phyloP scores from a whole-genome alignment of 495 filamentous ascomycete species.

The Hyaloscypha finlandica region DNA sequence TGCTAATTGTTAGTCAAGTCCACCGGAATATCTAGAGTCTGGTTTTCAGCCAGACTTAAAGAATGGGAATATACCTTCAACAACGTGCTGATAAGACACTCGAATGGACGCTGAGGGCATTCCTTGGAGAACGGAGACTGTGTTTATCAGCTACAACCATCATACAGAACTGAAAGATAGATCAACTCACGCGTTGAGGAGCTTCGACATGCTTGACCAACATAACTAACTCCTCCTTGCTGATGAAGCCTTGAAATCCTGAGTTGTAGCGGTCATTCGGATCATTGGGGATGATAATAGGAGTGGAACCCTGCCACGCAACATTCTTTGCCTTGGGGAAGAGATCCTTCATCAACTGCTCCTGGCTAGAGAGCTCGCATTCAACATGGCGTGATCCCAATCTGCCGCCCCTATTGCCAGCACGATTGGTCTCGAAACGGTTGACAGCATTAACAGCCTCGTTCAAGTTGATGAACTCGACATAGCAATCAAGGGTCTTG shows the following conservation, averaged over 20 bases:
- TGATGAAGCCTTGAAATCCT: slow-evolving; percentile 71
- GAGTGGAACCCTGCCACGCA: slow-evolving; percentile 54
- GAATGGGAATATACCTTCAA: slow-evolving; percentile 54
- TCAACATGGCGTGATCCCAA: slow-evolving; percentile 68
- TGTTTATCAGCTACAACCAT: slow-evolving; percentile 18
- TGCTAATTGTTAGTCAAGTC: slow-evolving; percentile 31
- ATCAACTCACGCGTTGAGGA: slow-evolving; percentile 60
- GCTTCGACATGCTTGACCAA: slow-evolving; percentile 66
- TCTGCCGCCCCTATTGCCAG: slow-evolving; percentile 48
- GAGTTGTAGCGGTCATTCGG: slow-evolving; percentile 56
- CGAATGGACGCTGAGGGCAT: slow-evolving; percentile 71
- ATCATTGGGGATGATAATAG: slow-evolving; percentile 42
- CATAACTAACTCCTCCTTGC: slow-evolving; percentile 69
- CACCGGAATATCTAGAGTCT: background rate
- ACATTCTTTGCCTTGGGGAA: slow-evolving; percentile 70
- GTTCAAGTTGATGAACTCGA: slow-evolving; percentile 59
- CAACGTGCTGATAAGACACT: slow-evolving; percentile 73
- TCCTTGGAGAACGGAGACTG: slow-evolving; percentile 66
- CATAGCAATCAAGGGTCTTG: slow-evolving; percentile 77
- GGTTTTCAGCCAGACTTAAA: background rate
- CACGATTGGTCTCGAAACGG: slow-evolving; percentile 42
- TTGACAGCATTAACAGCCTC: slow-evolving; percentile 58
- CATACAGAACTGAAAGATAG: background rate
- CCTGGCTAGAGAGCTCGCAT: slow-evolving; percentile 60
- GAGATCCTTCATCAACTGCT: slow-evolving; percentile 61